Conservation (phyloP, 345 rosid genomes). For the Citrus medica region DNA sequence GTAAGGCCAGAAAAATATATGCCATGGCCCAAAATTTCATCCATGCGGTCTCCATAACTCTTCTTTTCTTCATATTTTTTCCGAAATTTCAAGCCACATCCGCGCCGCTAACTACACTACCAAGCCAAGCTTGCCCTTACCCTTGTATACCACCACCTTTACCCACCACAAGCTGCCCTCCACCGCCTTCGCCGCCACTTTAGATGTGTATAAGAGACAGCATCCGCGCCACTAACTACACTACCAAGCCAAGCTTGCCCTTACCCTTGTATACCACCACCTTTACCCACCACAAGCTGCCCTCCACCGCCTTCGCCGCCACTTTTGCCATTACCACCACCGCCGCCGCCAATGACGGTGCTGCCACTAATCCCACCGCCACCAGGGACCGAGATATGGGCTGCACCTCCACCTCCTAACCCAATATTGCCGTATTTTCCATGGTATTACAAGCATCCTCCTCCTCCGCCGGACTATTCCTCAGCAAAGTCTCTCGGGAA, state of each 20-base stretch:
- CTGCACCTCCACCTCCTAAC: constrained; percentile 53
- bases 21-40: constrained; percentile 13
- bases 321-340: not conserved
- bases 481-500: not conserved
- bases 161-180: constrained; percentile 28
- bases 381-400: not conserved
- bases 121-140: constrained; percentile 22
- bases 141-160: constrained; percentile 41
- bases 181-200: constrained; percentile 13
- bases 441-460: constrained; percentile 53
- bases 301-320: constrained; percentile 26
- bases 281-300: constrained; percentile 21
- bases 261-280: constrained; percentile 41
- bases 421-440: constrained; percentile 50
- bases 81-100: constrained; percentile 10
- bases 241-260: constrained; percentile 18
- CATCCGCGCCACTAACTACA: constrained; percentile 11
- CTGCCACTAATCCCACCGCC: constrained; percentile 14
- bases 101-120: constrained; percentile 5
- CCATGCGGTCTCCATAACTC: not conserved
- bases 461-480: constrained; percentile 23
- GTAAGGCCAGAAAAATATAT: not conserved
- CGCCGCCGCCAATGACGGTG: not conserved
- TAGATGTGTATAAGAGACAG: too few relatives aligned
- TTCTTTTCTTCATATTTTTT: constrained; percentile 8